Evolutionary conservation across 1,284 basidiomycete species (phyloP).

Genomic region (Baeospora myosura): DNA sequence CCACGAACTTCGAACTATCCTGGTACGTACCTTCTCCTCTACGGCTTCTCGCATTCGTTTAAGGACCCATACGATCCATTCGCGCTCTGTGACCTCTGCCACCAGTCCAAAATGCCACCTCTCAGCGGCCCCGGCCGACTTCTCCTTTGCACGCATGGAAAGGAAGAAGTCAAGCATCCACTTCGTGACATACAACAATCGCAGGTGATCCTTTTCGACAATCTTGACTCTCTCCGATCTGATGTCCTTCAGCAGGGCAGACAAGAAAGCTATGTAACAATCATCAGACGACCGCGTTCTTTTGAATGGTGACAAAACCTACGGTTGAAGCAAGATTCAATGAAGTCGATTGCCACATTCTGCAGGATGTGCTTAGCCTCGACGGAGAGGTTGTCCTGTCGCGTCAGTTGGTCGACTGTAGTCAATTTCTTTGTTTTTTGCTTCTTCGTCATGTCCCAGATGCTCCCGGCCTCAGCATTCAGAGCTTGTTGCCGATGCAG

Average conservation of each 20-base stretch:
- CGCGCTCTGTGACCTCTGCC: slow-evolving; percentile 77
- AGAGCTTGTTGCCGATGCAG: slow-evolving; percentile 83
- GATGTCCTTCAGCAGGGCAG: slow-evolving; percentile 84
- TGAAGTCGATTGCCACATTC: slow-evolving; percentile 61
- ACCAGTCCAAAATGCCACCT: slow-evolving; percentile 70
- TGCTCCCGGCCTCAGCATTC: slow-evolving; percentile 60
- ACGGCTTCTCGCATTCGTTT: slow-evolving; percentile 81
- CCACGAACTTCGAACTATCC: background rate
- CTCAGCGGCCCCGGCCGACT: slow-evolving; percentile 20
- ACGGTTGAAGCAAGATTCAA: slow-evolving; percentile 85
- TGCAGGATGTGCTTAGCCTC: slow-evolving; percentile 69
- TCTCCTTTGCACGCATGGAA: slow-evolving; percentile 34
- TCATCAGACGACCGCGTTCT: slow-evolving; percentile 1
- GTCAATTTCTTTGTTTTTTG: slow-evolving; percentile 54
- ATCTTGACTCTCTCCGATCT: slow-evolving; percentile 85
- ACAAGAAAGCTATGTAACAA: slow-evolving; percentile 64
- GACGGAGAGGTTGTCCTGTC: slow-evolving; percentile 64
- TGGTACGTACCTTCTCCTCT: slow-evolving; percentile 71
- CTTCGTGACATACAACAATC: slow-evolving; percentile 74
- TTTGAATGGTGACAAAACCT: slow-evolving; percentile 26
- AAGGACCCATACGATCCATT: slow-evolving; percentile 84
- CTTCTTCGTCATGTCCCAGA: slow-evolving; percentile 77
- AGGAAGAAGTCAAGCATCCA: slow-evolving; percentile 92
- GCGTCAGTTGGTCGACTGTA: slow-evolving; percentile 66
- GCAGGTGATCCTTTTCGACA: slow-evolving; percentile 83